Evolutionary conservation across 75 land plant genomes (phyloP), one percentile per base, ranked within the genome.

Genomic region (Adiantum capillusveneris): DNA sequence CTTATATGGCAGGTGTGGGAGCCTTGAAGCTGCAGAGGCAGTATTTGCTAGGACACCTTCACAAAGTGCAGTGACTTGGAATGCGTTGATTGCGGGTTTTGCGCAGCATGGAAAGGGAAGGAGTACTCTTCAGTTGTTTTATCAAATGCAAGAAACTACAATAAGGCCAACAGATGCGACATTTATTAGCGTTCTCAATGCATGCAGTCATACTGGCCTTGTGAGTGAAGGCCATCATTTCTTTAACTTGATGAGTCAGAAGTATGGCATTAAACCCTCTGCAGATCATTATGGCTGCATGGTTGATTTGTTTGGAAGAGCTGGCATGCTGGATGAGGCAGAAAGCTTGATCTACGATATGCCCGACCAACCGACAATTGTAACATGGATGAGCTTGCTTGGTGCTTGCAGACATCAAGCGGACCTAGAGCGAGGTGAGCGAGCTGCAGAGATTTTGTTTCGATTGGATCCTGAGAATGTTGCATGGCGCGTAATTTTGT

Each of bases 1-100:
- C 43, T 55, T 84, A 79, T 84, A 84, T 57, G 43, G 81, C 25
- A 82, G 70, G 44, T 74, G 74, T 53, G 79, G 84, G 6, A 14
- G 26, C 51, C 12, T 78, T 12, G 22, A 37, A 41, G 63, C 59
- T 14, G 81, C 81, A 3, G 42, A 61, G 13, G 26, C 45, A 12
- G 57, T 77, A 22, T 84, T 84, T 60, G 55, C 56, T 1, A 57
- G 46, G 19, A 79, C 68, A 68, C 22, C 14, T 2, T 46, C 6
- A 0, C 43, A 24, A 18, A 75, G 63, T 39, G 79, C 81, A 31
- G 63, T 79, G 17, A 66, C 83, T n/a, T 88, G 83, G 81, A 85
- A 73, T 56, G 75, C 86, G 0, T 62, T 88, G 22, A 82, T 88
- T 54, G 70, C 70, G 17, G 86, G 58, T 6, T 69, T 71, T 64